Percentiles rank a stretch among this genome's conserved stretches.
Evolutionary conservation across 495 filamentous ascomycete species (phyloP).

Genomic region (Aspergillus kassunensis): DNA sequence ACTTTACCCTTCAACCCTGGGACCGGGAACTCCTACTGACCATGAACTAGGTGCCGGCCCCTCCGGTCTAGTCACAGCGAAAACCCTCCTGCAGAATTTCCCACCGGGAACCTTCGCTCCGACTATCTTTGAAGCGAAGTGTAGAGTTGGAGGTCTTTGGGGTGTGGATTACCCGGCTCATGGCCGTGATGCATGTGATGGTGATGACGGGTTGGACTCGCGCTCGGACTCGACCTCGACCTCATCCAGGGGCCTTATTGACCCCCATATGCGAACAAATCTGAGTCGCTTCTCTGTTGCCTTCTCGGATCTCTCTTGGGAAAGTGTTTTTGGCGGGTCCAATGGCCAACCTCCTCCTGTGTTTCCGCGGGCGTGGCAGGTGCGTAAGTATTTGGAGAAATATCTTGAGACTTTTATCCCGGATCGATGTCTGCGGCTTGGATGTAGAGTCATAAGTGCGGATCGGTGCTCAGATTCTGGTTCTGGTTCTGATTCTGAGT

Average conservation of each 20-base stretch:
- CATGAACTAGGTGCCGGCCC: conserved; percentile 64
- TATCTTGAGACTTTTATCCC: conserved; percentile 60
- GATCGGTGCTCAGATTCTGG: conserved; percentile 25
- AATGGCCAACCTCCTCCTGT: conserved; percentile 49
- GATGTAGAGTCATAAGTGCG: conserved; percentile 48
- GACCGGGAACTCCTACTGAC: background rate
- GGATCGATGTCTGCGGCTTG: conserved; percentile 43
- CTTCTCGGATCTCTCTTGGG: conserved; percentile 78
- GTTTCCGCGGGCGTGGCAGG: conserved; percentile 71
- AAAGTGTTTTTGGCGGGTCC: conserved; percentile 34
- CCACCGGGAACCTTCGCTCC: conserved; percentile 58
- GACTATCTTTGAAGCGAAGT: conserved; percentile 64
- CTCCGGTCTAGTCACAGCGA: conserved; percentile 76
- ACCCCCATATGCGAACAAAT: conserved; percentile 73
- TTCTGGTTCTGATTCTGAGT: conserved; percentile 12
- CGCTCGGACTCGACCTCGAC: background rate
- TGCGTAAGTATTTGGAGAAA: conserved; percentile 65
- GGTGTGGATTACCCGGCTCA: conserved; percentile 1
- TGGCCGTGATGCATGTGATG: too few species aligned
- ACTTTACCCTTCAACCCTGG: background rate
- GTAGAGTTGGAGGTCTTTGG: conserved; percentile 76
- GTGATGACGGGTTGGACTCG: too few species aligned
- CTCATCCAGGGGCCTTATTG: conserved; percentile 38
- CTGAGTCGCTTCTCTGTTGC: conserved; percentile 72
- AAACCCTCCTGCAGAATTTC: conserved; percentile 63